phyloP scores from a whole-genome alignment of 1,284 basidiomycete genomes.

The Xerocomus minutiporus region DNA sequence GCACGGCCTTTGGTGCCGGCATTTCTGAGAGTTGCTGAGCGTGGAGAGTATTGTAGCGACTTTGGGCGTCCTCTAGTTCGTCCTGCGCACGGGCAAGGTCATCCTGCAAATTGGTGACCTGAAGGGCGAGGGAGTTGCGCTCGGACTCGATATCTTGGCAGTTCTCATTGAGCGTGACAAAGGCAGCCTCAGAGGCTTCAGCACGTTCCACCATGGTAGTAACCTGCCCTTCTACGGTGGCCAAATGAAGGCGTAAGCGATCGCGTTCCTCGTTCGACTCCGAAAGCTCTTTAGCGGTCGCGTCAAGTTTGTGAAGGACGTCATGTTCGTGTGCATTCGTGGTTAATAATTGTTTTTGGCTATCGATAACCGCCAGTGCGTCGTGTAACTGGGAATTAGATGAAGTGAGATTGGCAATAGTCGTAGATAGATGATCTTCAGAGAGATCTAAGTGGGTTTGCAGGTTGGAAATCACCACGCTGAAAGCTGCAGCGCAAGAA shows the following conservation, averaged over 20 bases:
- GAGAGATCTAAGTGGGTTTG: conserved; percentile 29
- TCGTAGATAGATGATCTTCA: conserved; percentile 12
- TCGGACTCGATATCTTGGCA: conserved; percentile 56
- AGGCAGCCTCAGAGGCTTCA: conserved; percentile 30
- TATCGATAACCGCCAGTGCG: conserved; percentile 16
- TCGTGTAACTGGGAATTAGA: conserved; percentile 15
- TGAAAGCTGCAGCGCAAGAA: conserved; percentile 30
- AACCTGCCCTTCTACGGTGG: conserved; percentile 31
- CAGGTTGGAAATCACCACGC: conserved; percentile 37
- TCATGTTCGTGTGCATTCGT: conserved; percentile 9
- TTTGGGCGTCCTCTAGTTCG: conserved; percentile 52
- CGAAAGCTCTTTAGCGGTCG: conserved; percentile 15
- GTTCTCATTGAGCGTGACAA: conserved; percentile 39
- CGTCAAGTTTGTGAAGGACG: conserved; percentile 17
- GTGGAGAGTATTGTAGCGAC: conserved; percentile 55
- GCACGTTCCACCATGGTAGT: conserved; percentile 30
- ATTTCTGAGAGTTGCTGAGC: conserved; percentile 58
- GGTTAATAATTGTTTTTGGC: conserved; percentile 9
- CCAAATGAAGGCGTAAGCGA: conserved; percentile 15
- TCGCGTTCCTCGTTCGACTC: conserved; percentile 17
- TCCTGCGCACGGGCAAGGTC: conserved; percentile 50
- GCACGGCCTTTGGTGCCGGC: conserved; percentile 52
- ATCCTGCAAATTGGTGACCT: conserved; percentile 55
- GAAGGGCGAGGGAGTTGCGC: conserved; percentile 56
- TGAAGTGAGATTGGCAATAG: conserved; percentile 13